Conservation (phyloP, 768 basidiomycete genomes). For the Myochromella boudieri region DNA sequence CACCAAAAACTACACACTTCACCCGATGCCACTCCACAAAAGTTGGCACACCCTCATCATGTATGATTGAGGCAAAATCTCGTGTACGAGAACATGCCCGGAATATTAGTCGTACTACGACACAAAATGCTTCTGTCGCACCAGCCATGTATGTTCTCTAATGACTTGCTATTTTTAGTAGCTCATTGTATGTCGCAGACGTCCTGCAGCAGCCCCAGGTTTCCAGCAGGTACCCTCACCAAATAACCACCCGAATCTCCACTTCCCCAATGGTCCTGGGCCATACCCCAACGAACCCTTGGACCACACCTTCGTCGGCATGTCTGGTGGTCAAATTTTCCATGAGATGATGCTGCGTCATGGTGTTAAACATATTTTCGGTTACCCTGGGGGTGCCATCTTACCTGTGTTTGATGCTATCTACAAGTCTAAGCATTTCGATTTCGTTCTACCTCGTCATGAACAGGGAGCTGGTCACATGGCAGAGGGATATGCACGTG, state of each 20-base stretch:
- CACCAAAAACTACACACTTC: constrained; percentile 33
- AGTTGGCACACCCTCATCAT: constrained; percentile 40
- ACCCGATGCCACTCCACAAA: constrained; percentile 52
- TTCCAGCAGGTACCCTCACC: constrained; percentile 42
- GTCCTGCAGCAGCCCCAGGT: constrained; percentile 60
- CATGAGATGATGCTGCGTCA: constrained; percentile 99
- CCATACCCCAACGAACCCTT: constrained; percentile 48
- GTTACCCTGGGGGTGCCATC: constrained; percentile 97
- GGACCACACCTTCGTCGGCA: constrained; percentile 87
- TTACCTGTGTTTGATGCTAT: constrained; percentile 99
- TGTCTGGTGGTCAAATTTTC: constrained; percentile 96
- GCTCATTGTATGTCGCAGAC: constrained; percentile 35
- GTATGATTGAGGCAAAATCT: constrained; percentile 75
- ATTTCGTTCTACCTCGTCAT: constrained; percentile 94
- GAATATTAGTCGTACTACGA: constrained; percentile 68
- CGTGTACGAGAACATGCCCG: constrained; percentile 79
- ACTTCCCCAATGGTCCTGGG: constrained; percentile 34
- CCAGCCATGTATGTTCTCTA: constrained; percentile 50
- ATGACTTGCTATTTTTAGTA: constrained; percentile 10
- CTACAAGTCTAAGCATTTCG: constrained; percentile 91
- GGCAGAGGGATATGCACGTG: constrained; percentile 97
- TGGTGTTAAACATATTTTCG: constrained; percentile 93
- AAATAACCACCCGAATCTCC: constrained; percentile 29
- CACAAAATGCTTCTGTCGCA: constrained; percentile 59
- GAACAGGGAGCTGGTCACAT: constrained; percentile 99